Percentiles rank a stretch among this genome's conserved stretches.
phyloP scores from a whole-genome alignment of 2,329 filamentous ascomycete species.

The Sclerotinia borealis region DNA sequence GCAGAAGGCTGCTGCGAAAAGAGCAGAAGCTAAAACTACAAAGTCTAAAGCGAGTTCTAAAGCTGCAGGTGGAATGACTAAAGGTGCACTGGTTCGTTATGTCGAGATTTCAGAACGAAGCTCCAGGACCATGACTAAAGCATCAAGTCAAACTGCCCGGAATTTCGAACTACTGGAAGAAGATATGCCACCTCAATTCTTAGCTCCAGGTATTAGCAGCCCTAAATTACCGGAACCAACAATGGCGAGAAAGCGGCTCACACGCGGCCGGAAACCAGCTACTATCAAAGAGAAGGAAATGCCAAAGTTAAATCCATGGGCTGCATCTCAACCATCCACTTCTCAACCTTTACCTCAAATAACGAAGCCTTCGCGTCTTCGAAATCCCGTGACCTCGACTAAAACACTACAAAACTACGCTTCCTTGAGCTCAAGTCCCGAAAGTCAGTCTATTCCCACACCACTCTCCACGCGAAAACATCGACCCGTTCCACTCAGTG shows the following conservation, averaged over 20 bases:
- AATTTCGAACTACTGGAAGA: not conserved
- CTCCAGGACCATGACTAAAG: slow-evolving; percentile 8
- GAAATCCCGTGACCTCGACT: not conserved
- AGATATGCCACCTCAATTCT: slow-evolving; percentile 19
- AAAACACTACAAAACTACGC: not conserved
- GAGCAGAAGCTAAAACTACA: slow-evolving; percentile 13
- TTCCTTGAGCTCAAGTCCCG: not conserved
- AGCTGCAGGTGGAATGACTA: slow-evolving; percentile 27
- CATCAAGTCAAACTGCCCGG: not conserved
- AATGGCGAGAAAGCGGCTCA: not conserved
- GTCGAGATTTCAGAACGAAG: slow-evolving; percentile 29
- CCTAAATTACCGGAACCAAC: not conserved
- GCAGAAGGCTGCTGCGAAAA: slow-evolving; percentile 25
- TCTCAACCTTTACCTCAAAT: slow-evolving; percentile 2
- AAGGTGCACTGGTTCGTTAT: slow-evolving; percentile 33
- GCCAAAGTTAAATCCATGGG: slow-evolving; percentile 8
- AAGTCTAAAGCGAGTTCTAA: slow-evolving; percentile 12
- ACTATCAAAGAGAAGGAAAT: slow-evolving; percentile 3
- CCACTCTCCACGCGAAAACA: not conserved
- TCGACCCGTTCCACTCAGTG: not conserved
- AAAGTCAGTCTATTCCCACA: not conserved
- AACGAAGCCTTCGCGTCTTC: not conserved
- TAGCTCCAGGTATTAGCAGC: not conserved
- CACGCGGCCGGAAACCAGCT: not conserved
- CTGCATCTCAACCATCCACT: not conserved